Conservation (phyloP, 148 eudicot genomes). For the Fagopyrum tataricum region DNA sequence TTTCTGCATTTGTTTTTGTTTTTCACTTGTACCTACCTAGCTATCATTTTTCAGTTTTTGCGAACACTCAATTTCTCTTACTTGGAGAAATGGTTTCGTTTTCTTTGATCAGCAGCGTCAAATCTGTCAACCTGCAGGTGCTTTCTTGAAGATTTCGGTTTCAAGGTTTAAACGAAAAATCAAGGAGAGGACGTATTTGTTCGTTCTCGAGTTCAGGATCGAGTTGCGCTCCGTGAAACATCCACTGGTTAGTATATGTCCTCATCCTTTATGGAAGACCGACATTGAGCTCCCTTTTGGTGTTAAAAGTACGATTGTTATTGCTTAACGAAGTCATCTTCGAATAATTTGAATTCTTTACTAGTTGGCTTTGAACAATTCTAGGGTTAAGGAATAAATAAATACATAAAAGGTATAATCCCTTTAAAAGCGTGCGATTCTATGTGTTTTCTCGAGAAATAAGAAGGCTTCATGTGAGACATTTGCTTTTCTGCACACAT, state of each 20-base stretch:
- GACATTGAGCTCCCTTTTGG: conserved; percentile 7
- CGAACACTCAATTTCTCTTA: neutral
- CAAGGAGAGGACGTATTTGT: neutral
- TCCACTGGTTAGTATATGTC: neutral
- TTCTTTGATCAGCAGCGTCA: neutral
- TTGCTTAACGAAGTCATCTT: conserved; percentile 9
- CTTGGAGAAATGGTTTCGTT: neutral
- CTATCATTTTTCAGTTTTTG: neutral
- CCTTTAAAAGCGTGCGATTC: conserved; percentile 6
- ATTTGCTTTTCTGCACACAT: neutral
- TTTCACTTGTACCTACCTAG: neutral
- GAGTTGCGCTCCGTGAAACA: neutral
- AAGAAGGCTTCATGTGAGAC: conserved; percentile 10
- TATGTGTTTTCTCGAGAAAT: conserved; percentile 1
- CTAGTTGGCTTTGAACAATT: conserved; percentile 6
- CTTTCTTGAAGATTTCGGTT: neutral
- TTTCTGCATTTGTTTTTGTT: neutral
- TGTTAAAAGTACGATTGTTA: conserved; percentile 1
- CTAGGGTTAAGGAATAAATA: conserved; percentile 6
- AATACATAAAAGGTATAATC: neutral
- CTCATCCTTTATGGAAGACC: neutral
- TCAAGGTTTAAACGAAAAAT: neutral
- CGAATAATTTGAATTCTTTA: conserved; percentile 6
- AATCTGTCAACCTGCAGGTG: neutral
- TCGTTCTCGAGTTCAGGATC: neutral